phyloP scores from a whole-genome alignment of 2,329 filamentous ascomycete genomes.

The Dactylonectria estremocensis region DNA sequence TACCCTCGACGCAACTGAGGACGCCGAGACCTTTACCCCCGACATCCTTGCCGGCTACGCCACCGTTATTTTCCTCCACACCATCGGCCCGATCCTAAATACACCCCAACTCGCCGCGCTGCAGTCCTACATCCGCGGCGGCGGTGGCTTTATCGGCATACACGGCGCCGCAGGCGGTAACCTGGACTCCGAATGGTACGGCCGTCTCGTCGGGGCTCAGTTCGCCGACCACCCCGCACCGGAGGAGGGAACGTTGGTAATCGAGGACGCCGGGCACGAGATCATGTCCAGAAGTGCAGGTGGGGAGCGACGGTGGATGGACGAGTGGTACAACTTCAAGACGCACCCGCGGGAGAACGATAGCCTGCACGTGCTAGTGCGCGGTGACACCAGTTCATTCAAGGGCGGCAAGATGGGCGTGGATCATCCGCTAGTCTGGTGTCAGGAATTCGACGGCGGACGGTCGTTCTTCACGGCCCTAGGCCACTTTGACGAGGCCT shows the following conservation, averaged over 20 bases:
- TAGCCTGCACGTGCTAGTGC: conserved; percentile 10
- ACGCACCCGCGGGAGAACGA: neutral
- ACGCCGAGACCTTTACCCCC: no score
- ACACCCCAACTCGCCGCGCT: conserved; percentile 9
- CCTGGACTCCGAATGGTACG: neutral
- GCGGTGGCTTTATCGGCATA: conserved; percentile 34
- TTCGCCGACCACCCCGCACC: conserved; percentile 32
- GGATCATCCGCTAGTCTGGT: conserved; percentile 28
- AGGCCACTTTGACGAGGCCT: conserved; percentile 35
- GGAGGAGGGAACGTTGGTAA: conserved; percentile 18
- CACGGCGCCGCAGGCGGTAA: conserved; percentile 31
- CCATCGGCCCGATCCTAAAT: no score
- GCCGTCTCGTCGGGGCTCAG: conserved; percentile 25
- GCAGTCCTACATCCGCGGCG: neutral
- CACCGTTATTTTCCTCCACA: no score
- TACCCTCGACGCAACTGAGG: no score
- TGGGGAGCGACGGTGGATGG: conserved; percentile 20
- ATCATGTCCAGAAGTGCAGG: neutral
- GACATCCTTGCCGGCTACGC: no score
- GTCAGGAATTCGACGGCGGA: conserved; percentile 21
- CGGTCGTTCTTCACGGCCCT: conserved; percentile 34
- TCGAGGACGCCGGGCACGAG: conserved; percentile 15
- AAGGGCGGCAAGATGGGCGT: neutral
- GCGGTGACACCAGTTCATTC: neutral
- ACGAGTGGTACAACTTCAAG: conserved; percentile 35